Evolutionary conservation across 108 stramenopile genomes (phyloP), one percentile per base, ranked within the genome.

Genomic region (Cyclotella choctawhatcheeana): DNA sequence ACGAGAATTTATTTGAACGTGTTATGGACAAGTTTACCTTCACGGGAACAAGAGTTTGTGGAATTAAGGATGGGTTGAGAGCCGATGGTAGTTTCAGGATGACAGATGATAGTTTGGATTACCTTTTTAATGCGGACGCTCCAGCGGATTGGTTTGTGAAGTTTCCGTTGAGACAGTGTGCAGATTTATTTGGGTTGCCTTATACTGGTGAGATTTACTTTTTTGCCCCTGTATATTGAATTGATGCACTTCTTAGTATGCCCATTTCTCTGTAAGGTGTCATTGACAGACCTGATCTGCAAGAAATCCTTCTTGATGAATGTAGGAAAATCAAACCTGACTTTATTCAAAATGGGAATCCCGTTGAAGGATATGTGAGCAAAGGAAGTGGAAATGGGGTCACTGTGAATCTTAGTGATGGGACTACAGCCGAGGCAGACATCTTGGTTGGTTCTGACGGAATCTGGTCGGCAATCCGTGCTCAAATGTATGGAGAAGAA

Each of bases 1-100:
- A 97, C 63, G 87, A 93, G 21, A 60, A 48, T 3, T 68, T 97
- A 48, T 97, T 97, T 70, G 90, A 93, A 43, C 85, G 91, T 50
- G 81, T 98, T 34, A 97, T 98, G 98, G 97, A 95, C 17, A 88
- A 93, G 52, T 97, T 97, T 77, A 98, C 98, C 35, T 97, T 97
- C 71, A 98, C 98, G 12, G 98, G 97, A 27, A 93, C 95, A 10
- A 85, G 98, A 29, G 79, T 87, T 1, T 97, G 97, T 78, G 98
- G 98, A 13, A 97, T 98, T 76, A 98, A 97, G 82, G 98, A 98
- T 84, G 98, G 97, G 66, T 67, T 97, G 61, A 68, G 94, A 53
- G 86, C 92, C 17, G 88, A 96, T 80, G 95, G 95, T 26, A 73
- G 74, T 16, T 96, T 96, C 68, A 83, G 90, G 10, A 93, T 96